Evolutionary conservation across 129 eudicot genomes (phyloP).

Genomic region (Lonicera japonica): DNA sequence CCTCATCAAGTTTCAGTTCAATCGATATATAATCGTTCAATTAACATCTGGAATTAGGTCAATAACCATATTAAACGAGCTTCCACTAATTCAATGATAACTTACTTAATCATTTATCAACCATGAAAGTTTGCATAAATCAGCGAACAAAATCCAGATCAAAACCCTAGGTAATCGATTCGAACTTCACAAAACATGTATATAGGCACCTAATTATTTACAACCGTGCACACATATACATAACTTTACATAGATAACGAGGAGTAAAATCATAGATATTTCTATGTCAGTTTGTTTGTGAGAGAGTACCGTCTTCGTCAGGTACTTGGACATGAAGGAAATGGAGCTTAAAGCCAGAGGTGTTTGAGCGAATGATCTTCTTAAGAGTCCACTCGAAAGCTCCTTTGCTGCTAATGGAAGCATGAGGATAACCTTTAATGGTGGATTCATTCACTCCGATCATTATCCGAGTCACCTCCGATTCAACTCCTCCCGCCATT

Average conservation of each 20-base stretch:
- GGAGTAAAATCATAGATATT: not conserved
- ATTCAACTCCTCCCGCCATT: constrained; percentile 31
- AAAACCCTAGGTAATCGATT: too few relatives aligned
- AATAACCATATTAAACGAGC: too few relatives aligned
- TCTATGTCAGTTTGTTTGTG: not conserved
- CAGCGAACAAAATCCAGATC: too few relatives aligned
- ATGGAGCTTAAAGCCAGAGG: constrained; percentile 72
- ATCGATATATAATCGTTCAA: too few relatives aligned
- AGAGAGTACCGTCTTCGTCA: constrained; percentile 73
- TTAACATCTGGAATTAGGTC: too few relatives aligned
- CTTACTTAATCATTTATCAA: too few relatives aligned
- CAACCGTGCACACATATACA: not conserved
- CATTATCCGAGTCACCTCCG: constrained; percentile 68
- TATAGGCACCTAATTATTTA: too few relatives aligned
- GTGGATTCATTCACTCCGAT: constrained; percentile 86
- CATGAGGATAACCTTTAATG: constrained; percentile 82
- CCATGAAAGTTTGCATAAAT: too few relatives aligned
- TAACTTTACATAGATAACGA: not conserved
- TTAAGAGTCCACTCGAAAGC: constrained; percentile 88
- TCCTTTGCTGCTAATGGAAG: constrained; percentile 80
- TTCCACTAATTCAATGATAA: too few relatives aligned
- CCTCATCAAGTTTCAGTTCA: too few relatives aligned
- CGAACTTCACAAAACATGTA: too few relatives aligned
- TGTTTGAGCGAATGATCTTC: constrained; percentile 72
- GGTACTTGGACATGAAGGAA: constrained; percentile 93